phyloP scores from a whole-genome alignment of 2,329 filamentous ascomycete species.

The Fusarium brevicatenulatum region DNA sequence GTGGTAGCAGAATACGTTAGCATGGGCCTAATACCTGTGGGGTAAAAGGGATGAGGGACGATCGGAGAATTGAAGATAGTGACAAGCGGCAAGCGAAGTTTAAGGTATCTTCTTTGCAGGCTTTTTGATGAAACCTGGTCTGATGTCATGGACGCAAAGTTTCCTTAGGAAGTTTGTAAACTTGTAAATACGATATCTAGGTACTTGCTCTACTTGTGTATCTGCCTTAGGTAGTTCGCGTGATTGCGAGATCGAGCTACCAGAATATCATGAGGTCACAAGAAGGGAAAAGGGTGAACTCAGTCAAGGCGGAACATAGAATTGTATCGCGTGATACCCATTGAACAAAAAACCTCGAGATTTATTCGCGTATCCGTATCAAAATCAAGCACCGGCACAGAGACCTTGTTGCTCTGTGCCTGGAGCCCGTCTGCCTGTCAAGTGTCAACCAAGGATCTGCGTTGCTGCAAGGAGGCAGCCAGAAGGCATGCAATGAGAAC shows the following conservation, averaged over 20 bases:
- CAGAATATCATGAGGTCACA: too few species aligned
- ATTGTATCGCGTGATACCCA: constrained; percentile 32
- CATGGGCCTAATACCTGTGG: neutral
- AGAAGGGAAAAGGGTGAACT: too few species aligned
- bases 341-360: constrained; percentile 18
- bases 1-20: neutral
- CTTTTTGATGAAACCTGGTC: neutral
- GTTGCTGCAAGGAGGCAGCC: constrained; percentile 28
- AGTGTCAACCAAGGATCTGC: constrained; percentile 14
- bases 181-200: neutral
- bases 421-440: neutral
- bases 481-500: constrained; percentile 13
- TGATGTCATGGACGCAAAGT: neutral
- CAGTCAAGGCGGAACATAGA: constrained; percentile 3
- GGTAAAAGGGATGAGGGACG: neutral
- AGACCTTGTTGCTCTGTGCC: constrained; percentile 17
- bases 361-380: constrained; percentile 14
- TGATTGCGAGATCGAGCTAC: neutral
- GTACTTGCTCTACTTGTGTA: neutral
- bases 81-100: neutral
- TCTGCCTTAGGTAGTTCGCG: neutral
- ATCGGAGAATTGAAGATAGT: constrained; percentile 8
- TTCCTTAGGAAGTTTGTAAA: neutral
- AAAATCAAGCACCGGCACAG: constrained; percentile 6
- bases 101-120: neutral